phyloP scores from a whole-genome alignment of 2,329 filamentous ascomycete genomes.

The Diaporthe capsici region DNA sequence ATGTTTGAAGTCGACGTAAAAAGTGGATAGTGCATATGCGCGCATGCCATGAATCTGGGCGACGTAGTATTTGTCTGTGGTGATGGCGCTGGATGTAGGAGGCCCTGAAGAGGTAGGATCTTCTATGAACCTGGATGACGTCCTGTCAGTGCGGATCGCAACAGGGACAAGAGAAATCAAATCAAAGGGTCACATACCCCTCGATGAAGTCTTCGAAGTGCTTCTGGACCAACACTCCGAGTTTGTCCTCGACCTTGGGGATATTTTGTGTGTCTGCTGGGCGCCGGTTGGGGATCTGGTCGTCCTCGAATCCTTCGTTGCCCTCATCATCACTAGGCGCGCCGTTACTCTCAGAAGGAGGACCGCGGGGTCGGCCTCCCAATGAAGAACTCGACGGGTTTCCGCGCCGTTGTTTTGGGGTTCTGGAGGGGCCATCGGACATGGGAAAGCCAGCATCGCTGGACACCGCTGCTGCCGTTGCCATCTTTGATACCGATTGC shows the following conservation, averaged over 20 bases:
- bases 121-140: slow-evolving; percentile 71
- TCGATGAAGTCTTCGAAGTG: slow-evolving; percentile 87
- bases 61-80: slow-evolving; percentile 87
- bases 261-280: slow-evolving; percentile 66
- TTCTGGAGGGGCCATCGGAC: slow-evolving; percentile 67
- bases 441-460: slow-evolving; percentile 71
- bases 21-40: slow-evolving; percentile 81
- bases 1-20: slow-evolving; percentile 91
- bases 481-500: slow-evolving; percentile 40
- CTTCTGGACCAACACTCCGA: slow-evolving; percentile 80
- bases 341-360: slow-evolving; percentile 74
- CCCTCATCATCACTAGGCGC: slow-evolving; percentile 74
- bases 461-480: slow-evolving; percentile 62
- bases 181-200: slow-evolving; percentile 63
- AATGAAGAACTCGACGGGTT: slow-evolving; percentile 65
- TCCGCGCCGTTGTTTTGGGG: slow-evolving; percentile 59
- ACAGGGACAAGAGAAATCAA: slow-evolving; percentile 1
- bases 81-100: slow-evolving; percentile 77
- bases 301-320: slow-evolving; percentile 72
- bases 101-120: slow-evolving; percentile 74
- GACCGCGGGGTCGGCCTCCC: slow-evolving; percentile 65
- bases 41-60: slow-evolving; percentile 86
- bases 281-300: slow-evolving; percentile 70
- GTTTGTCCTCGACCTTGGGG: slow-evolving; percentile 81
- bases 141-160: slow-evolving; percentile 29